Percentiles rank a stretch among this genome's conserved stretches.
Evolutionary conservation across 106 monocot species (phyloP).

Genomic region (Posidonia australis): DNA sequence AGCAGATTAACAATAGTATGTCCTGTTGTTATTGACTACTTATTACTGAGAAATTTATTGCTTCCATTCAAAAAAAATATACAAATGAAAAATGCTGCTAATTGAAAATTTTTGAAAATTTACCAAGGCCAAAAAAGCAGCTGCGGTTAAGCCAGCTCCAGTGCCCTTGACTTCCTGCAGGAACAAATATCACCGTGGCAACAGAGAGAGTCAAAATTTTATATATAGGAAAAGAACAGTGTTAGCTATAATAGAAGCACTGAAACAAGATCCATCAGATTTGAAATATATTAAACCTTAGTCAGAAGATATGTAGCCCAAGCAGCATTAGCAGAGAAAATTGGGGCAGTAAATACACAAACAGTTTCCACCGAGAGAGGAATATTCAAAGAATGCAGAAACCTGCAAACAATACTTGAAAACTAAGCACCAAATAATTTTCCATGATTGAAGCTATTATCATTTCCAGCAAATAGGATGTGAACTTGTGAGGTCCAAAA

Average conservation of each 20-base stretch:
- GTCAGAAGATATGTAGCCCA: slow-evolving; percentile 98
- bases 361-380: slow-evolving; percentile 98
- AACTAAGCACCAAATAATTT: neutral
- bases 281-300: slow-evolving; percentile 39
- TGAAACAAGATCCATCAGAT: neutral
- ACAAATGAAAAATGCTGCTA: neutral
- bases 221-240: too few relatives aligned
- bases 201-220: neutral
- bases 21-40: neutral
- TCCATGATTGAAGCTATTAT: neutral
- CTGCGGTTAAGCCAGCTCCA: slow-evolving; percentile 94
- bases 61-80: neutral
- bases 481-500: too few relatives aligned
- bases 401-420: slow-evolving; percentile 27
- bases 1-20: neutral
- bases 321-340: slow-evolving; percentile 91
- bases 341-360: slow-evolving; percentile 95
- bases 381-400: slow-evolving; percentile 85
- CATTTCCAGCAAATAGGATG: neutral
- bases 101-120: slow-evolving; percentile 8
- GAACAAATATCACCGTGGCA: neutral
- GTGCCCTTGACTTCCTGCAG: slow-evolving; percentile 84
- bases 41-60: neutral
- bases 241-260: neutral
- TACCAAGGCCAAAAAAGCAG: slow-evolving; percentile 84